A percentile compares a stretch with the other conserved stretches of the same genome.
phyloP scores from a whole-genome alignment of 495 filamentous ascomycete species.

The Hamigera avellanea region DNA sequence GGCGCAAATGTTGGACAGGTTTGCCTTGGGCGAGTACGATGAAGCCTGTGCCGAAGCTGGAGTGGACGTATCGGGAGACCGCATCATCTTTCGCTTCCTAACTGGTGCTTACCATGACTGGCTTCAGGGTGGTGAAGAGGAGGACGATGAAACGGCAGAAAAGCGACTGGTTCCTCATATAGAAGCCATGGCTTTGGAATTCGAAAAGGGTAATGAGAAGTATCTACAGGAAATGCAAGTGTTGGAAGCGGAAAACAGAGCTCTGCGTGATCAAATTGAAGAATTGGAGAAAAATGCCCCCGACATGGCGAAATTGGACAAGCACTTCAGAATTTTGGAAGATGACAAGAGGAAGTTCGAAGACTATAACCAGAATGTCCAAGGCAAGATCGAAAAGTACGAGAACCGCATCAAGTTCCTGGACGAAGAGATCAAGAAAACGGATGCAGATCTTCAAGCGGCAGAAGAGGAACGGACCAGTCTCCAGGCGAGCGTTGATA shows the following conservation, averaged over 20 bases:
- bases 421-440: conserved; percentile 67
- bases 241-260: conserved; percentile 71
- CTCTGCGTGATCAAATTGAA: conserved; percentile 71
- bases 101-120: conserved; percentile 85
- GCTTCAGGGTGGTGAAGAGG: conserved; percentile 69
- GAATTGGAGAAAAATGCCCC: conserved; percentile 75
- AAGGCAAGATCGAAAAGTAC: conserved; percentile 74
- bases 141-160: conserved; percentile 69
- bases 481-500: conserved; percentile 76
- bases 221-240: conserved; percentile 72
- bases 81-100: conserved; percentile 88
- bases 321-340: conserved; percentile 76
- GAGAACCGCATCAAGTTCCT: conserved; percentile 62
- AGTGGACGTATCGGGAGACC: conserved; percentile 74
- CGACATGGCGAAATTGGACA: conserved; percentile 70
- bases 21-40: conserved; percentile 63
- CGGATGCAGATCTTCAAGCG: conserved; percentile 61
- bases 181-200: conserved; percentile 82
- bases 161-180: conserved; percentile 67
- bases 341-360: conserved; percentile 88
- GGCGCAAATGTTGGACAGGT: conserved; percentile 79
- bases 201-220: conserved; percentile 67
- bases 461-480: conserved; percentile 69
- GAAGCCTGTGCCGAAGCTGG: conserved; percentile 80
- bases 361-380: conserved; percentile 71